Conservation (phyloP, 75 land plant genomes). For the Cunninghamia lanceolata region DNA sequence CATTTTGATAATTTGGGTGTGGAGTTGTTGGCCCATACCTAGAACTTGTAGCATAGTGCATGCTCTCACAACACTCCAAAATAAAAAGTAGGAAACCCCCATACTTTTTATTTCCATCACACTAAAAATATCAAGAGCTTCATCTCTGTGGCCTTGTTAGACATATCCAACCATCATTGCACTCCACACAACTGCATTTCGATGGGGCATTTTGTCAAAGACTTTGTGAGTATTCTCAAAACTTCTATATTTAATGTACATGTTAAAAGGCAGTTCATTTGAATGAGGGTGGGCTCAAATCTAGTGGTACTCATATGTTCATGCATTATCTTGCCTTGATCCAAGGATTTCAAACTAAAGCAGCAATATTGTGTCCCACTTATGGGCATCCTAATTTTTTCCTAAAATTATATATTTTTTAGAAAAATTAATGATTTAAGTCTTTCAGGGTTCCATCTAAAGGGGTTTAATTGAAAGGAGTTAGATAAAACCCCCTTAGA, state of each 20-base stretch:
- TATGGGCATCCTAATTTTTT: too few species aligned
- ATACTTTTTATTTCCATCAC: not conserved
- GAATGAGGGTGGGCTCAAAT: slow-evolving; percentile 5
- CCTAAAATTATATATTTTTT: too few species aligned
- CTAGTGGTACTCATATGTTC: not conserved
- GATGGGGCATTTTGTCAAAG: slow-evolving; percentile 14
- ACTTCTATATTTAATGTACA: slow-evolving; percentile 20
- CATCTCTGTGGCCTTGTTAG: not conserved
- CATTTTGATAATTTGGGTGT: slow-evolving; percentile 27
- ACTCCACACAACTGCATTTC: slow-evolving; percentile 23
- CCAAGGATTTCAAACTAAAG: too few species aligned
- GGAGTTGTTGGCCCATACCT: slow-evolving; percentile 14
- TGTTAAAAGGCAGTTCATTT: slow-evolving; percentile 18
- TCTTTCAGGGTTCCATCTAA: too few species aligned
- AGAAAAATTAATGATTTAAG: too few species aligned
- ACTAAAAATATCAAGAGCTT: not conserved
- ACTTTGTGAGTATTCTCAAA: slow-evolving; percentile 14
- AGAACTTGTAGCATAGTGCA: not conserved
- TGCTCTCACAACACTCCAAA: slow-evolving; percentile 8
- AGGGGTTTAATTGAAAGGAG: too few species aligned
- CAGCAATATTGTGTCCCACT: too few species aligned
- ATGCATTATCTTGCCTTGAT: too few species aligned
- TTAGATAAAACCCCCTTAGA: too few species aligned
- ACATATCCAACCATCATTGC: slow-evolving; percentile 22
- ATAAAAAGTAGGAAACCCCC: not conserved